Percentiles rank a stretch among this genome's conserved stretches.
These are phyloP conservation scores for Candida dubliniensis DNA, from an alignment of 1,139 yeast species.

Conservation along the genomic window DNA sequence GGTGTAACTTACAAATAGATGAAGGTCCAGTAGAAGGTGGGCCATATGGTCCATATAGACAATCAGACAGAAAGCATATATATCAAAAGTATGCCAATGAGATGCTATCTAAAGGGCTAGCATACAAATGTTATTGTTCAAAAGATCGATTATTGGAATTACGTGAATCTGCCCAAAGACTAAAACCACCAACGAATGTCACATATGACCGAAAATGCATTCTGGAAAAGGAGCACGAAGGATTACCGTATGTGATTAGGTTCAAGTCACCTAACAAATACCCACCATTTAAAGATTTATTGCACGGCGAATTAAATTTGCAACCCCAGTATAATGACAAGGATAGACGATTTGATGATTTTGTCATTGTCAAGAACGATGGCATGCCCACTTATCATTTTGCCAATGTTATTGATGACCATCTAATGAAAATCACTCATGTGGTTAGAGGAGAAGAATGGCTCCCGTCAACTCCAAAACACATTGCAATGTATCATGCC, in stretches of 20 bases:
- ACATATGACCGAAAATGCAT: slow-evolving; percentile 85
- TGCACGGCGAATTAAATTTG: slow-evolving; percentile 73
- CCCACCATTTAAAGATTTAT: slow-evolving; percentile 64
- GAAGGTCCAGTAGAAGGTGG: slow-evolving; percentile 82
- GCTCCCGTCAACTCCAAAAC: slow-evolving; percentile 95
- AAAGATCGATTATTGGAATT: slow-evolving; percentile 71
- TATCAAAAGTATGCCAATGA: slow-evolving; percentile 58
- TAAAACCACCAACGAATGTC: slow-evolving; percentile 88
- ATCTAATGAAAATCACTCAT: slow-evolving; percentile 87
- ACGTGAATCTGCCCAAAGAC: slow-evolving; percentile 67
- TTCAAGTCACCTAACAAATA: slow-evolving; percentile 70
- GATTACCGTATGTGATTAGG: slow-evolving; percentile 48
- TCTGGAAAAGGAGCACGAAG: slow-evolving; percentile 28
- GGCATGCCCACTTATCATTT: slow-evolving; percentile 95
- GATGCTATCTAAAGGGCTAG: slow-evolving; percentile 64
- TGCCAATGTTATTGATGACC: slow-evolving; percentile 95
- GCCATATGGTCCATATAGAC: slow-evolving; percentile 73
- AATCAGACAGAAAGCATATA: slow-evolving; percentile 71
- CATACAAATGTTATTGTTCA: slow-evolving; percentile 85
- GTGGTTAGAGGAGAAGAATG: slow-evolving; percentile 98
- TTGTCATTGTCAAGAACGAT: slow-evolving; percentile 84
- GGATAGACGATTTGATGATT: slow-evolving; percentile 85
- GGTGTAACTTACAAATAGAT: slow-evolving; percentile 78
- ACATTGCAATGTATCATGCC: slow-evolving; percentile 79
- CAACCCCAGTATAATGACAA: slow-evolving; percentile 75